Base-by-base conservation (phyloP, 1,284 basidiomycete genomes). In the Sanghuangporus weigelae region DNA sequence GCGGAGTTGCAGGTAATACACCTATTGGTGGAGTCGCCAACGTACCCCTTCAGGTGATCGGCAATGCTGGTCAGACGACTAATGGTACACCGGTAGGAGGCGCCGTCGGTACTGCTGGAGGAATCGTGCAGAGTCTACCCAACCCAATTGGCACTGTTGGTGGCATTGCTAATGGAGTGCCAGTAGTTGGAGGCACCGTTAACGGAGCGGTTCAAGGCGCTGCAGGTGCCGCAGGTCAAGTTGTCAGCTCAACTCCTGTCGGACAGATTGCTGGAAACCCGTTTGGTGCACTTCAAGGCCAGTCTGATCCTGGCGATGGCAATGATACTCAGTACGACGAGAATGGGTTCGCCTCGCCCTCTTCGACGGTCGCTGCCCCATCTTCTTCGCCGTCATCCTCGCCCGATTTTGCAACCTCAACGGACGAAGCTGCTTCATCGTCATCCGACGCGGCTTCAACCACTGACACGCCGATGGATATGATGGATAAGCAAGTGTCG, bases 321-420 rank as follows among this genome's bases (percentile, higher is more conserved):
- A 42, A 57, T 21, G 53, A 56, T 21, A 53, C 42, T 21, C 19
- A 44, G 16, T 40, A 38, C 8, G 35, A 8, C 7, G 40, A 36
- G 10, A 31, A 38, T 36, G 49, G 54, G 36, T 19, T 19, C 11
- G 44, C 42, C 19, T 64, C 63, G 11, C 63, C 63, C 1, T 64
- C 63, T 8, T 64, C 63, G 40, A 64, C 59, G 31, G 31, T 46
- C 14, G 63, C 59, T 44, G 53, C 63, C 1, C 63, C 63, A 14
- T 51, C 59, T 19, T 60, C 63, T 14, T 64, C 63, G 7, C 63
- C 63, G n/a, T 51, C 59, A 31, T 60, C 63, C 7, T 64, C 63
- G 10, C 63, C 63, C 11, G 53, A 40, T 23, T 14, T 31, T 19
- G 53, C 57, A 14, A 46, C 39, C 48, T 23, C 46, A 14, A 31